These are phyloP conservation scores for Mesostigma viride DNA, from an alignment of 139 green algal genomes.

Conservation along the genomic window DNA sequence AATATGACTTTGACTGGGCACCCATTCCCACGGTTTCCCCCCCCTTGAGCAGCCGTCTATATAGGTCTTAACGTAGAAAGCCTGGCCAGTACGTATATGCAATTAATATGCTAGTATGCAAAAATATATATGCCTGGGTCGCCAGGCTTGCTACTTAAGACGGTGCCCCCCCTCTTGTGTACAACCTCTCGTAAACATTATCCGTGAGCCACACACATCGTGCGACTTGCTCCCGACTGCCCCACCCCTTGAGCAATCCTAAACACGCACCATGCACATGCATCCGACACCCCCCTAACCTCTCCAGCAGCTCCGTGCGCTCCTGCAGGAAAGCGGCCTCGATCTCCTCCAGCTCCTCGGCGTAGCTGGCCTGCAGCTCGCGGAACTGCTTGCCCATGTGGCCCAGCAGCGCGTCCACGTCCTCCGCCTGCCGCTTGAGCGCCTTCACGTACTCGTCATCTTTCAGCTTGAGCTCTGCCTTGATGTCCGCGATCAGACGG, in stretches of 20 bases:
- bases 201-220: neutral
- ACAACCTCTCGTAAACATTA: too few relatives aligned
- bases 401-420: slow-evolving; percentile 50
- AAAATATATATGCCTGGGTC: neutral
- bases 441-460: slow-evolving; percentile 57
- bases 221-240: neutral
- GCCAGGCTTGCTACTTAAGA: neutral
- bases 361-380: slow-evolving; percentile 41
- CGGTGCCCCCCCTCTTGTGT: neutral
- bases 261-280: neutral
- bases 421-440: slow-evolving; percentile 50
- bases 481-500: slow-evolving; percentile 48
- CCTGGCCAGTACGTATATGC: too few relatives aligned
- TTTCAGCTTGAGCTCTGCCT: slow-evolving; percentile 55
- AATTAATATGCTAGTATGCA: too few relatives aligned
- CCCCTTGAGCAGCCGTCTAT: too few relatives aligned
- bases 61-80: too few relatives aligned
- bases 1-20: too few relatives aligned
- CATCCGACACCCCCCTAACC: neutral
- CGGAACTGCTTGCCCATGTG: slow-evolving; percentile 37
- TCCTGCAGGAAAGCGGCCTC: slow-evolving; percentile 57
- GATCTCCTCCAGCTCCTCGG: slow-evolving; percentile 47
- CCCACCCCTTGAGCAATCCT: neutral
- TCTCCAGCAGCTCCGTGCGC: slow-evolving; percentile 42
- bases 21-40: too few relatives aligned